phyloP scores from a whole-genome alignment of 192 early-diverging fungal species.

The Mortierella antarctica region DNA sequence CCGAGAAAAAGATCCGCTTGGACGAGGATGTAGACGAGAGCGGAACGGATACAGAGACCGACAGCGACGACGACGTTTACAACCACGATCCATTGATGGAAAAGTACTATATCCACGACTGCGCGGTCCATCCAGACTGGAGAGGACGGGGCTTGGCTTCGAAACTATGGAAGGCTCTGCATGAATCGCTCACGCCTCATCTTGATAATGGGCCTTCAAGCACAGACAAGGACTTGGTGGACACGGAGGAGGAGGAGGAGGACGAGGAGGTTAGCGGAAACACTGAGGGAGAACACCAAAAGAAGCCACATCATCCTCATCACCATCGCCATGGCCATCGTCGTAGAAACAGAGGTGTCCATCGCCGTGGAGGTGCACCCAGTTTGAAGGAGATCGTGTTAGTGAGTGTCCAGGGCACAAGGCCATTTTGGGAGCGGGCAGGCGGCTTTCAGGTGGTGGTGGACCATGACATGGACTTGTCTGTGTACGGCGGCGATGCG shows the following conservation, averaged over 20 bases:
- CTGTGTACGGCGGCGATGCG: slow-evolving; percentile 23
- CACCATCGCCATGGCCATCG: slow-evolving; percentile 4
- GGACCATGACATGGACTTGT: slow-evolving; percentile 42
- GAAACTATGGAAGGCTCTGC: slow-evolving; percentile 43
- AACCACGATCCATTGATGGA: slow-evolving; percentile 46
- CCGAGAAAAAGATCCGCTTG: slow-evolving; percentile 3
- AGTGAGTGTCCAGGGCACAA: slow-evolving; percentile 41
- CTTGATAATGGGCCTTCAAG: neutral
- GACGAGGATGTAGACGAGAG: neutral
- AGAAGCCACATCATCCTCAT: neutral
- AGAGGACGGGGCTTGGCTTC: slow-evolving; percentile 26
- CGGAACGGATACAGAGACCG: neutral
- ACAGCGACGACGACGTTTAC: slow-evolving; percentile 7
- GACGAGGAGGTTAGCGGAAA: neutral
- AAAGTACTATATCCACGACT: slow-evolving; percentile 47
- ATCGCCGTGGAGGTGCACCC: slow-evolving; percentile 19
- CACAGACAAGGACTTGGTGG: slow-evolving; percentile 5
- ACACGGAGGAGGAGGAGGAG: slow-evolving; percentile 29
- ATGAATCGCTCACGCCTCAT: slow-evolving; percentile 23
- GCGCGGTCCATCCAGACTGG: slow-evolving; percentile 45
- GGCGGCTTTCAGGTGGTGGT: slow-evolving; percentile 31
- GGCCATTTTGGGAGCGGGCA: slow-evolving; percentile 34
- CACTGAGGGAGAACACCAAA: neutral
- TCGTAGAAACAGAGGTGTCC: neutral
- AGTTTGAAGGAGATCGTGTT: slow-evolving; percentile 42